A percentile compares a stretch with the other conserved stretches of the same genome.
Conservation (phyloP, 176 grass and related monocot species). For the Poa pratensis region DNA sequence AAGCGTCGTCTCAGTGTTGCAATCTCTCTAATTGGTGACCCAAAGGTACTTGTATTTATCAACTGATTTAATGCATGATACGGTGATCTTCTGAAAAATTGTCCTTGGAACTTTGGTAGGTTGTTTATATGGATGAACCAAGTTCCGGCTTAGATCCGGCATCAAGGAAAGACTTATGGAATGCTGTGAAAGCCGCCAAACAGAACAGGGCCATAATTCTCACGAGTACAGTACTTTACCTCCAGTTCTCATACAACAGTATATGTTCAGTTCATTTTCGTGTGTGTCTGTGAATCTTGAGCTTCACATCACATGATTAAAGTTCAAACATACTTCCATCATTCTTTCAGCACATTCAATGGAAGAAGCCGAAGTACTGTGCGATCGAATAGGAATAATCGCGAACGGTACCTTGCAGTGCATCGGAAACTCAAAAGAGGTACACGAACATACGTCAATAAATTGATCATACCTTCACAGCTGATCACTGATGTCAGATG, state of each 20-base stretch:
- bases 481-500: background rate
- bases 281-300: background rate
- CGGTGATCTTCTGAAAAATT: background rate
- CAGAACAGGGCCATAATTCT: conserved; percentile 65
- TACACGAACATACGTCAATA: background rate
- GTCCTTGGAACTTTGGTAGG: conserved; percentile 40
- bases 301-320: background rate
- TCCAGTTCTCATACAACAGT: background rate
- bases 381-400: conserved; percentile 61
- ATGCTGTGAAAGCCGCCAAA: conserved; percentile 63
- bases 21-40: conserved; percentile 74
- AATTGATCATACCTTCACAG: background rate
- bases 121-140: conserved; percentile 97
- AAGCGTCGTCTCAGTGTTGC: conserved; percentile 85
- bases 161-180: conserved; percentile 81
- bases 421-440: conserved; percentile 67
- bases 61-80: background rate
- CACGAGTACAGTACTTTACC: conserved; percentile 55
- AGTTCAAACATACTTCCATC: background rate
- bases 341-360: conserved; percentile 69
- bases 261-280: background rate
- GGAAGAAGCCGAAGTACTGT: conserved; percentile 73
- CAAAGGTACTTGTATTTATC: conserved; percentile 54
- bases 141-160: conserved; percentile 86
- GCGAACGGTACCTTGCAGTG: conserved; percentile 57